Percentiles rank a stretch among this genome's conserved stretches.
Conservation (phyloP, 306 rosid species). For the Glycine tomentella region DNA sequence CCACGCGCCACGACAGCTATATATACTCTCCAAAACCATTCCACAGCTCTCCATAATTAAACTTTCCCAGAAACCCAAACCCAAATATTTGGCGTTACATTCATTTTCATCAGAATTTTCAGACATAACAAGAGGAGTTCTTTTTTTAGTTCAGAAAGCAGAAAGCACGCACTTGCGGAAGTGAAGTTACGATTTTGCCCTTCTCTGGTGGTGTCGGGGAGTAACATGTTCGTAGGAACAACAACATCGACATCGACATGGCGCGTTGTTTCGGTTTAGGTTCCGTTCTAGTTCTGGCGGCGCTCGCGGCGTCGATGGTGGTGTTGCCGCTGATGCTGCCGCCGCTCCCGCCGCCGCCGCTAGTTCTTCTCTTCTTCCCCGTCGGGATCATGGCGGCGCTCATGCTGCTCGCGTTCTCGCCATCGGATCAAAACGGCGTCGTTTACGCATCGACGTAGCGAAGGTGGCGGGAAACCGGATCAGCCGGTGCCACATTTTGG, state of each 20-base stretch:
- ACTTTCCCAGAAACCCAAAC: no score
- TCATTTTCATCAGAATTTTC: no score
- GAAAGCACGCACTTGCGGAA: no score
- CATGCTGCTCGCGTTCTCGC: constrained; percentile 69
- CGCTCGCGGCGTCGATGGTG: constrained; percentile 69
- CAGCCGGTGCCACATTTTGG: constrained; percentile 28
- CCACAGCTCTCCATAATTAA: no score
- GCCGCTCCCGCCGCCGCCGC: constrained; percentile 82
- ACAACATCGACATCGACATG: constrained; percentile 42
- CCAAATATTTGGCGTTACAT: no score
- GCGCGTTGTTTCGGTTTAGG: constrained; percentile 55
- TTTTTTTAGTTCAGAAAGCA: no score
- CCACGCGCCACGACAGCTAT: constrained; percentile 41
- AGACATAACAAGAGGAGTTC: no score
- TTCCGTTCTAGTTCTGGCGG: constrained; percentile 54
- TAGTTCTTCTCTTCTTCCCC: constrained; percentile 73
- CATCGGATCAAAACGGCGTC: constrained; percentile 50
- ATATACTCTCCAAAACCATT: not conserved
- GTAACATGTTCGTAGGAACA: constrained; percentile 48
- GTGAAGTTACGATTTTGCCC: constrained; percentile 21
- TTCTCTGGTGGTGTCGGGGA: constrained; percentile 7
- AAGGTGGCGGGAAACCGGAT: not conserved
- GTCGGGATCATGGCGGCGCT: constrained; percentile 83
- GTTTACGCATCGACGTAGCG: constrained; percentile 37
- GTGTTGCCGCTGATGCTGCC: constrained; percentile 71